Base-by-base conservation (phyloP, 2,329 filamentous ascomycete genomes). In the Acarospora socialis region DNA sequence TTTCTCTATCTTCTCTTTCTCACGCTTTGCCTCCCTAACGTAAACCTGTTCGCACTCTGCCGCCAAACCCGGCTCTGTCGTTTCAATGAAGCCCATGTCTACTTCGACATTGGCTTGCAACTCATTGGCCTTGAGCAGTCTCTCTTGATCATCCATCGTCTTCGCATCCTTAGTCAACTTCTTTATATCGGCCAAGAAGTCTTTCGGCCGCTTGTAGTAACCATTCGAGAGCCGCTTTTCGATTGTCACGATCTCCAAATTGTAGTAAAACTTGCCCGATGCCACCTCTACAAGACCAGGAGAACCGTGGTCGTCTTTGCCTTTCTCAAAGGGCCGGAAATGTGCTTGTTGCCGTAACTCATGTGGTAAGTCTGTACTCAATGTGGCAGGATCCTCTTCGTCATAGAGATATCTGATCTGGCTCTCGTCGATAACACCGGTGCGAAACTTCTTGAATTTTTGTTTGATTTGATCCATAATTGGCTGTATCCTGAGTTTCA, bases 201-300 rank as follows among this genome's bases (percentile, higher is more conserved):
- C 87, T 46, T 77, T 77, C 0, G 86, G 82, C 7, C 86, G 74
- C 45, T 84, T 82, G 56, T 98, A 98, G 56, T 83, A 98, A 4
- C 90, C 90, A 52, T 98, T 95, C 4, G 84, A 92, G 20, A 98
- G 64, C n/a, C 90, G 77, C 52, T 93, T 84, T 59, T 98, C 90
- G 32, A 98, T 94, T 1, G 80, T 87, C 3, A 78, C 78, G 7
- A 87, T 81, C 49, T 95, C 86, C 27, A 98, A 63, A 45, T 98
- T 98, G 62, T 94, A 95, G 54, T 77, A 95, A 53, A 86, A 90
- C 53, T 90, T 93, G 35, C 74, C 74, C 2, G 74, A 81, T 2
- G 68, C 67, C 4, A 72, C 74, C 42, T 95, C 81, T 22, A 73
- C 65, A 26, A 98, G 61, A 10, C 86, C 84, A 23, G 73, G 66